A percentile compares a stretch with the other conserved stretches of the same genome.
These are phyloP conservation scores for Neolentinus lepideus DNA, from an alignment of 1,284 basidiomycete genomes.

Conservation along the genomic window DNA sequence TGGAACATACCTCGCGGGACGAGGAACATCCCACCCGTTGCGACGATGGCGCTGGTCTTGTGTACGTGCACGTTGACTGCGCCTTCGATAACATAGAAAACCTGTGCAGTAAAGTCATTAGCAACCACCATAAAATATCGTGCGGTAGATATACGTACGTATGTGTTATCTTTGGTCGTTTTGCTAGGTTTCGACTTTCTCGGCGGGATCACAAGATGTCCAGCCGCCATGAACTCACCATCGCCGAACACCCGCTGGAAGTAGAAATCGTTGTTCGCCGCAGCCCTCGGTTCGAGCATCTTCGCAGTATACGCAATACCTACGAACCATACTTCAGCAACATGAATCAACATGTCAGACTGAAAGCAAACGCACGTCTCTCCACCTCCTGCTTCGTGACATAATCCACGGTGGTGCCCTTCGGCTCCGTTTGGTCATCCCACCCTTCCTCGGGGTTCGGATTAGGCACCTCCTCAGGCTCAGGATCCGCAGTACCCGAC, in stretches of 20 bases:
- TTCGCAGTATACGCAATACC: slow-evolving; percentile 73
- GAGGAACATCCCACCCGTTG: slow-evolving; percentile 83
- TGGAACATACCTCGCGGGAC: slow-evolving; percentile 69
- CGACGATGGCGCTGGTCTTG: slow-evolving; percentile 69
- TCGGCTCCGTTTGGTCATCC: slow-evolving; percentile 74
- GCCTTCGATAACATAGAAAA: slow-evolving; percentile 86
- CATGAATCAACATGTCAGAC: not conserved
- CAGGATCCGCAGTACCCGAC: slow-evolving; percentile 24
- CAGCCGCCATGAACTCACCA: slow-evolving; percentile 85
- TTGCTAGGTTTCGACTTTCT: slow-evolving; percentile 81
- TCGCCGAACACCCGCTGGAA: slow-evolving; percentile 98
- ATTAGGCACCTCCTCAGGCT: slow-evolving; percentile 23
- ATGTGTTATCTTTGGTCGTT: slow-evolving; percentile 89
- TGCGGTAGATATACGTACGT: slow-evolving; percentile 51
- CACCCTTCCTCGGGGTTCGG: slow-evolving; percentile 76
- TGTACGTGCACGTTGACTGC: slow-evolving; percentile 84
- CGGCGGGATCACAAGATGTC: slow-evolving; percentile 78
- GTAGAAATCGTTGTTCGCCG: slow-evolving; percentile 62
- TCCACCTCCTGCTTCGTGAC: slow-evolving; percentile 51
- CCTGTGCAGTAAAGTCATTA: slow-evolving; percentile 34
- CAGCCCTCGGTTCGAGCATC: slow-evolving; percentile 52
- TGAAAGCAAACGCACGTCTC: slow-evolving; percentile 49
- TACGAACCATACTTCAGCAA: slow-evolving; percentile 17
- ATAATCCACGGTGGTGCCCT: slow-evolving; percentile 69
- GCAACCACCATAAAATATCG: too few species aligned